Conservation (phyloP, 208 protist genomes). For the Crithidia acanthocephali region DNA sequence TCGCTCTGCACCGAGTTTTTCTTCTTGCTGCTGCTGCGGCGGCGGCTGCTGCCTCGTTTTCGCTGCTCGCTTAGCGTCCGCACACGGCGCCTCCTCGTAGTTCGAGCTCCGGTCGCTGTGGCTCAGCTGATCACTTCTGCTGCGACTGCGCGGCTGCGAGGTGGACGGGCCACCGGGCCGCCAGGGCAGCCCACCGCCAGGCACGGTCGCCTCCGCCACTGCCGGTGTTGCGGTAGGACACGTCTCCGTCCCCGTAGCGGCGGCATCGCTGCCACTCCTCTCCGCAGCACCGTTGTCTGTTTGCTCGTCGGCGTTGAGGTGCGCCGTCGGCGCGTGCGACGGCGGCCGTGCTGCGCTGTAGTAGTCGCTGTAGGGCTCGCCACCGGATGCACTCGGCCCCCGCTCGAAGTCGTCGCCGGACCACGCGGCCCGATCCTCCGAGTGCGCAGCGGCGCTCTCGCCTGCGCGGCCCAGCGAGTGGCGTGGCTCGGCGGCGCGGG, state of each 20-base stretch:
- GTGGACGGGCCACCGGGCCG: not conserved
- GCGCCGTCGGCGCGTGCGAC: constrained; percentile 24
- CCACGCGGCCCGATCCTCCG: not conserved
- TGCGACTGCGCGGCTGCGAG: not conserved
- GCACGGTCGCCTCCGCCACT: too few species aligned
- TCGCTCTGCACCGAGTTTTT: not conserved
- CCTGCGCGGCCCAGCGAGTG: not conserved
- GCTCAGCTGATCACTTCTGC: not conserved
- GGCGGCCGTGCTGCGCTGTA: constrained; percentile 12
- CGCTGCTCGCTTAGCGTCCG: not conserved
- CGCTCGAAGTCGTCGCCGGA: not conserved
- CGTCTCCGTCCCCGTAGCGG: not conserved
- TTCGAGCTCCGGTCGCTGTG: not conserved
- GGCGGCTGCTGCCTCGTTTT: not conserved
- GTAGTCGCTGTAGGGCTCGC: not conserved
- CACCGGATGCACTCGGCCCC: not conserved
- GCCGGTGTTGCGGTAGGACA: too few species aligned
- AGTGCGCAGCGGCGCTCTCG: not conserved
- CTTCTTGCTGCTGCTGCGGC: not conserved
- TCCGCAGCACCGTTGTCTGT: not conserved
- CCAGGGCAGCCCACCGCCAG: not conserved
- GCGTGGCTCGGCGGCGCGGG: constrained; percentile 6
- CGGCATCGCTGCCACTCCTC: not conserved
- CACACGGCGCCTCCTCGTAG: not conserved
- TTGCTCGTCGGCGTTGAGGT: not conserved